phyloP scores from a whole-genome alignment of 2,329 filamentous ascomycete genomes.

The Nannizzia gypsea region DNA sequence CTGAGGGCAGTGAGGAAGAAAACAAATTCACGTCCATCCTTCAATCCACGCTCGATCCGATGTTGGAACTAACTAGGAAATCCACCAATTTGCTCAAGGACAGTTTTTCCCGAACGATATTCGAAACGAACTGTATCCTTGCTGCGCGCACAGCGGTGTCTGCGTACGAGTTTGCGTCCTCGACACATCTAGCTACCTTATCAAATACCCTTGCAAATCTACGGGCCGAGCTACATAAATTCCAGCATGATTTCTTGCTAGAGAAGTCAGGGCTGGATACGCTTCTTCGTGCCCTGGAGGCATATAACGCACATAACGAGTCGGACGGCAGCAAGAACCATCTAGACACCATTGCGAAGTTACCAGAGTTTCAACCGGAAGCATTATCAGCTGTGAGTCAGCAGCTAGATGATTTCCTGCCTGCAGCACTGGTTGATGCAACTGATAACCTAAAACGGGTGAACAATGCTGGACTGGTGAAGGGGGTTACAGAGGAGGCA shows the following conservation, averaged over 20 bases:
- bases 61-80: slow-evolving; percentile 54
- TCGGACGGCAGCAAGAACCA: slow-evolving; percentile 22
- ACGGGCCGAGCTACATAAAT: slow-evolving; percentile 46
- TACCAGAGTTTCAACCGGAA: slow-evolving; percentile 48
- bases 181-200: slow-evolving; percentile 44
- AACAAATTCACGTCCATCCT: slow-evolving; percentile 65
- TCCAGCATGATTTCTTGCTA: slow-evolving; percentile 62
- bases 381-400: slow-evolving; percentile 58
- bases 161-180: slow-evolving; percentile 49
- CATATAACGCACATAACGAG: slow-evolving; percentile 21
- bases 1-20: slow-evolving; percentile 50
- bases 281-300: slow-evolving; percentile 48
- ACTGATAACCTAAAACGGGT: slow-evolving; percentile 66
- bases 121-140: slow-evolving; percentile 38
- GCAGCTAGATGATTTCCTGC: slow-evolving; percentile 76
- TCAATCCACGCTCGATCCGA: slow-evolving; percentile 72
- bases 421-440: slow-evolving; percentile 85
- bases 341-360: slow-evolving; percentile 43
- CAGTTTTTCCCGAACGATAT: slow-evolving; percentile 37
- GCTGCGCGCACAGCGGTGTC: slow-evolving; percentile 29
- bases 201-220: slow-evolving; percentile 41
- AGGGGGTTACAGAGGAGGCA: slow-evolving; percentile 68
- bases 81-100: slow-evolving; percentile 34
- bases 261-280: slow-evolving; percentile 59
- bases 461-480: slow-evolving; percentile 58